Percentiles rank a stretch among this genome's conserved stretches.
Evolutionary conservation across 2,329 filamentous ascomycete genomes (phyloP).

Genomic region (Pseudogymnoascus sp.): DNA sequence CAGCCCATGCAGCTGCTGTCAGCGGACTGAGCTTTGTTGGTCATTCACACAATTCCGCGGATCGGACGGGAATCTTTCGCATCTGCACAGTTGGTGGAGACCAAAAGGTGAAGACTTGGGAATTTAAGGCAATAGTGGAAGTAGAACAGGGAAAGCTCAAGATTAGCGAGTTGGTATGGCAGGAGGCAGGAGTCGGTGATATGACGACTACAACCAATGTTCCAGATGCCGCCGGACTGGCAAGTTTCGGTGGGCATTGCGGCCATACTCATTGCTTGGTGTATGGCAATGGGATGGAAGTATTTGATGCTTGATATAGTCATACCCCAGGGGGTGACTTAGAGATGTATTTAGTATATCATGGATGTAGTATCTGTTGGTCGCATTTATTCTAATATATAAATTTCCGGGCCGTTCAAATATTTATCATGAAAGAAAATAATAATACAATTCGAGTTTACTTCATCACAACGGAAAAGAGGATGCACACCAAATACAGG

Average conservation of each 20-base stretch:
- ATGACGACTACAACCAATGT: neutral
- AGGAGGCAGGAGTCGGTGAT: neutral
- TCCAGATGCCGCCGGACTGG: neutral
- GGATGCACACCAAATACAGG: neutral
- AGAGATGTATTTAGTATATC: neutral
- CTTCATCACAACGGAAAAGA: neutral
- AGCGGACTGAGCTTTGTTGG: slow-evolving; percentile 39
- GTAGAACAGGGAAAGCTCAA: neutral
- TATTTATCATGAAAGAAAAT: neutral
- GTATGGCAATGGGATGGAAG: slow-evolving; percentile 3
- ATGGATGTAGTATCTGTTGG: neutral
- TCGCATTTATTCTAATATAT: neutral
- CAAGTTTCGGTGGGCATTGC: neutral
- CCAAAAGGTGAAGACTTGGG: slow-evolving; percentile 40
- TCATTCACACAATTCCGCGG: neutral
- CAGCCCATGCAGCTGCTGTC: slow-evolving; percentile 64
- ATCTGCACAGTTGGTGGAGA: slow-evolving; percentile 36
- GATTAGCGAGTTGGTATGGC: neutral
- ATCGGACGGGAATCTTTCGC: slow-evolving; percentile 11
- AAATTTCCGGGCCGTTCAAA: neutral
- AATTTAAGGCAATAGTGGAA: slow-evolving; percentile 19
- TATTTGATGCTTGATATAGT: neutral
- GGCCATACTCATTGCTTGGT: neutral
- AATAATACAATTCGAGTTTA: neutral
- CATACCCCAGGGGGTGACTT: neutral